Evolutionary conservation across 805 yeast species (phyloP), one percentile per base, ranked within the genome.

Genomic region (Spathaspora passalidarum): DNA sequence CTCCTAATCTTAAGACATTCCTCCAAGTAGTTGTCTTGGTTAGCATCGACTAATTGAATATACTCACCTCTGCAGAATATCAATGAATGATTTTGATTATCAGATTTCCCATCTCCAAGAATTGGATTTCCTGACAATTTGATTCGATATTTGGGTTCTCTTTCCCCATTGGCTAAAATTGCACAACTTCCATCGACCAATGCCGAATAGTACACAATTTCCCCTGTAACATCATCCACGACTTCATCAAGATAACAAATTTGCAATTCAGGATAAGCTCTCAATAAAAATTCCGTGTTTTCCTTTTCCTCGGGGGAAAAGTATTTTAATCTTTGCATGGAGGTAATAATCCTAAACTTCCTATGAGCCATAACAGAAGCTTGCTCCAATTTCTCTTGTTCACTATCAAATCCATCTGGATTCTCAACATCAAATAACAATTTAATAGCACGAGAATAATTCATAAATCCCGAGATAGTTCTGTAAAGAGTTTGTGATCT

Each of bases 391-490:
- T 68, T 69, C 14, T 54, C 58, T 17, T 55, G 55, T 35, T 74
- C 79, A 7, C 54, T 55, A 2, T 60, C 62, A 29, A 57, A 56
- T 1, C 55, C 55, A 5, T 52, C 96, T 38, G 96, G 96, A 67
- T 88, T 88, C 69, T 94, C 98, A 59, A 94, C 96, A 72, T 76
- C 76, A 57, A 89, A 90, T 49, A 92, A 76, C 59, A 92, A 74
- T 69, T 91, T 94, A 61, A 92, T 89, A 23, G 99, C 98, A 68
- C 97, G 85, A 23, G 97, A 86, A 66, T 92, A 92, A 74, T 92
- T 94, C 99, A 92, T 92, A 75, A 92, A 94, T 61, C 99, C 99
- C 46, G 97, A 88, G 44, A 92, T 92, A 40, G 99, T 94, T 69
- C 99, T 85, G 75, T 92, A 92, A 60, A 92, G 75, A 29, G 99